Percentiles rank a stretch among this genome's conserved stretches.
Conservation (phyloP, 495 filamentous ascomycete species). For the Neurospora sp. region DNA sequence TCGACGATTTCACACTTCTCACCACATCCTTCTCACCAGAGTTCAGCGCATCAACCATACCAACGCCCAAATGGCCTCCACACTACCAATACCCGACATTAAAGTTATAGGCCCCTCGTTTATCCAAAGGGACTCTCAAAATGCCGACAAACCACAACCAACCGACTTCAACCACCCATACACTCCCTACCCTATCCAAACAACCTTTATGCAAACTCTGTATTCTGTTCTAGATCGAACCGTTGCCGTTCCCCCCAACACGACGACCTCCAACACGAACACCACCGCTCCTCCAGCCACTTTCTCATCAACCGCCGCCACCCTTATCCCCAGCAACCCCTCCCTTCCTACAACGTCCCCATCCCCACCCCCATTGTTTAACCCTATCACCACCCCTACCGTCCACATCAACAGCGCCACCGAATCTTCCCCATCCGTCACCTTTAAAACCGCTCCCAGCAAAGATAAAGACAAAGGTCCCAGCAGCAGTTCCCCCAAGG, state of each 20-base stretch:
- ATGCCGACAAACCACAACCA: not conserved
- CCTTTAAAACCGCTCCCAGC: not conserved
- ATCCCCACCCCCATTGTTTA: not conserved
- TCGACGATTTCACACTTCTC: not conserved
- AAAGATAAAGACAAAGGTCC: not conserved
- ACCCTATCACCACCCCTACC: not conserved
- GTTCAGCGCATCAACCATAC: not conserved
- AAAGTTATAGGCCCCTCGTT: not conserved
- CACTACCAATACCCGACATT: not conserved
- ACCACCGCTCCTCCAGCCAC: not conserved
- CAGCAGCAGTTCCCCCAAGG: constrained; percentile 23
- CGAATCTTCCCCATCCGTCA: not conserved
- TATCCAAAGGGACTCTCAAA: not conserved
- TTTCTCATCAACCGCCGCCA: not conserved
- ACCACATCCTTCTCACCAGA: not conserved
- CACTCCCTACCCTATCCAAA: constrained; percentile 81
- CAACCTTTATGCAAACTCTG: constrained; percentile 78
- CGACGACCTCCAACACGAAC: not conserved
- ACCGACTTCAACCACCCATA: constrained; percentile 84
- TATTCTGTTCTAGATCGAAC: constrained; percentile 63
- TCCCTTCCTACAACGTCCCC: not conserved
- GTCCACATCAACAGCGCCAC: not conserved
- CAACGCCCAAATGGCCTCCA: not conserved
- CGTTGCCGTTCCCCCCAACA: not conserved
- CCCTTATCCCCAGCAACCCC: not conserved